phyloP scores from a whole-genome alignment of 2,329 filamentous ascomycete species.

The Alternaria sp. region DNA sequence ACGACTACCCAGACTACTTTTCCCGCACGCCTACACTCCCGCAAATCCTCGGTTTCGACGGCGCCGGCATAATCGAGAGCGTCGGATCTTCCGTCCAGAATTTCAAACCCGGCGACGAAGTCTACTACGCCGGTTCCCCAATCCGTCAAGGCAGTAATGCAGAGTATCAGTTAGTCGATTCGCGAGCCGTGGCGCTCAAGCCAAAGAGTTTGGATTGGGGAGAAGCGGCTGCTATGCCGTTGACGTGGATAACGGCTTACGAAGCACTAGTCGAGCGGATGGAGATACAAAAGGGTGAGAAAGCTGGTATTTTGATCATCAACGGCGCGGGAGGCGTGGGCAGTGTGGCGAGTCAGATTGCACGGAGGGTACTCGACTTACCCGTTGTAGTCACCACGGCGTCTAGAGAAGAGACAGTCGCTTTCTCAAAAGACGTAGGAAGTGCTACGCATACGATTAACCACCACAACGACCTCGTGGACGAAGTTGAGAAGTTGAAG shows the following conservation, averaged over 20 bases:
- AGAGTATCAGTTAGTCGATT: slow-evolving; percentile 8
- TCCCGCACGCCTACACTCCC: slow-evolving; percentile 2
- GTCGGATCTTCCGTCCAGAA: neutral
- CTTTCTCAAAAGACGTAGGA: slow-evolving; percentile 7
- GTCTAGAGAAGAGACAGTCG: slow-evolving; percentile 10
- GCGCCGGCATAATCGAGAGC: slow-evolving; percentile 4
- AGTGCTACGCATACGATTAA: slow-evolving; percentile 7
- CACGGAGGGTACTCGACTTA: slow-evolving; percentile 4
- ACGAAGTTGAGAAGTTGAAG: slow-evolving; percentile 1
- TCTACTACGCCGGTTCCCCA: slow-evolving; percentile 9
- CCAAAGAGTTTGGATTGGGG: slow-evolving; percentile 10
- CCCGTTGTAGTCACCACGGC: slow-evolving; percentile 11
- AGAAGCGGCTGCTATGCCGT: slow-evolving; percentile 9
- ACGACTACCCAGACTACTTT: slow-evolving; percentile 14
- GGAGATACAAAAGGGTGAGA: slow-evolving; percentile 1
- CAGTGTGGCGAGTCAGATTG: slow-evolving; percentile 11
- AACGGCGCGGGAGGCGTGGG: slow-evolving; percentile 11
- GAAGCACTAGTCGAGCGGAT: slow-evolving; percentile 9
- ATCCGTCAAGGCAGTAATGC: slow-evolving; percentile 13
- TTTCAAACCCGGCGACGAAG: slow-evolving; percentile 3
- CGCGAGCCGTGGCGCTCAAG: slow-evolving; percentile 7
- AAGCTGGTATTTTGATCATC: slow-evolving; percentile 4
- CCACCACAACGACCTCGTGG: slow-evolving; percentile 5
- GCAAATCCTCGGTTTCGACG: slow-evolving; percentile 12
- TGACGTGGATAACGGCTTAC: slow-evolving; percentile 12